phyloP scores from a whole-genome alignment of 1,139 yeast genomes.

The Suhomyces guaymorum region DNA sequence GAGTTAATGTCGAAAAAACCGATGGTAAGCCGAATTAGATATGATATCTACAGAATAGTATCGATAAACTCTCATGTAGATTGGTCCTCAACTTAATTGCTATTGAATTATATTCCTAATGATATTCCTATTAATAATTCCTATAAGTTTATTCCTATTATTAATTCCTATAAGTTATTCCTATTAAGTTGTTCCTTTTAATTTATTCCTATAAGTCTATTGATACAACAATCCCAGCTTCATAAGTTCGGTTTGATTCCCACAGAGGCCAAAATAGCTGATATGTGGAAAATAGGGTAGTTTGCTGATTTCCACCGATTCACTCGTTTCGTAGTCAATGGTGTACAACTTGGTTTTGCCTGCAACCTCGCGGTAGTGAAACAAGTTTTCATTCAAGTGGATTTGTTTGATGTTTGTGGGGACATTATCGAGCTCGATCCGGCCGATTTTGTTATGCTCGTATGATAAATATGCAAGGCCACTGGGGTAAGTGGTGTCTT shows the following conservation, averaged over 20 bases:
- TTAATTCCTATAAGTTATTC: no score
- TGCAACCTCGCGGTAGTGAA: slow-evolving; percentile 6
- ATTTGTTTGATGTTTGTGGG: slow-evolving; percentile 14
- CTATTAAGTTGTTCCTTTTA: no score
- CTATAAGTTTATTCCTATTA: no score
- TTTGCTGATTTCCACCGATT: slow-evolving; percentile 4
- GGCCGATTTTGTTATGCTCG: slow-evolving; percentile 11
- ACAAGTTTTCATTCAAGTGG: slow-evolving; percentile 12
- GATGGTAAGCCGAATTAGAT: no score
- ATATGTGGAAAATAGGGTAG: slow-evolving; percentile 16
- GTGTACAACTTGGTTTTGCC: slow-evolving; percentile 7
- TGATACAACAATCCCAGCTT: slow-evolving; percentile 13
- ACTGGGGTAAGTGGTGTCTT: slow-evolving; percentile 9
- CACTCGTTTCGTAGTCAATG: slow-evolving; percentile 2
- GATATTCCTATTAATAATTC: no score
- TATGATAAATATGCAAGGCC: slow-evolving; percentile 8
- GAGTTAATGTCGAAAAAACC: no score
- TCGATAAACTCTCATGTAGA: no score
- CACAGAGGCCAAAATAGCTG: slow-evolving; percentile 14
- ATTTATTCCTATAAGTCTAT: slow-evolving; percentile 1
- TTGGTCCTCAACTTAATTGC: no score
- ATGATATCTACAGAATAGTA: no score
- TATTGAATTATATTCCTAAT: no score
- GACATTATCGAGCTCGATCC: slow-evolving; percentile 10
- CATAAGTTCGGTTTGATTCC: slow-evolving; percentile 16